Percentiles rank a stretch among this genome's conserved stretches.
These are phyloP conservation scores for Eucalyptus dawsonii DNA, from an alignment of 345 rosid genomes.

Conservation along the genomic window DNA sequence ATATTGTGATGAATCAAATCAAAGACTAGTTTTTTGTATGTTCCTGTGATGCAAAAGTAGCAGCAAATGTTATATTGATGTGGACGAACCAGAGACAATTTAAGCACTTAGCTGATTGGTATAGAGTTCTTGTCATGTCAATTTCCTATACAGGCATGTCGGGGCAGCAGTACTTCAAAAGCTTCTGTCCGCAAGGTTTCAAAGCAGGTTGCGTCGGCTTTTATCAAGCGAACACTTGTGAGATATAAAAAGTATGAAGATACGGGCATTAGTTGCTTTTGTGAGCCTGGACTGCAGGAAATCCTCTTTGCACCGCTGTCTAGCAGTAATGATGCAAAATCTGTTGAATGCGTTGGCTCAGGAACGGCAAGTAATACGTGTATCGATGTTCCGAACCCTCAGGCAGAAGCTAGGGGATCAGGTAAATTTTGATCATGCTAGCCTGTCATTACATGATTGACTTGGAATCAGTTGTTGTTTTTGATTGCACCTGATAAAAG, in stretches of 20 bases:
- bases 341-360: conserved; percentile 82
- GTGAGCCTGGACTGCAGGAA: conserved; percentile 63
- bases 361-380: conserved; percentile 89
- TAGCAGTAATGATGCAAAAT: conserved; percentile 64
- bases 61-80: neutral
- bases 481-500: neutral
- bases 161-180: conserved; percentile 57
- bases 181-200: conserved; percentile 54
- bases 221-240: conserved; percentile 58
- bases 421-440: conserved; percentile 19
- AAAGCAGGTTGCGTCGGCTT: conserved; percentile 64
- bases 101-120: neutral
- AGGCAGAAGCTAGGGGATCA: conserved; percentile 70
- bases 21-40: neutral
- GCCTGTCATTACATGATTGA: neutral
- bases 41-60: neutral
- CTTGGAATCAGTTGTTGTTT: neutral
- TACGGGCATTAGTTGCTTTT: conserved; percentile 69
- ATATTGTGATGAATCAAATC: neutral
- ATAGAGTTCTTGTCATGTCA: neutral
- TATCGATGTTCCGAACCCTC: conserved; percentile 62
- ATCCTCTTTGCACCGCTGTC: conserved; percentile 51
- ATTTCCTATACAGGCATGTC: conserved; percentile 44
- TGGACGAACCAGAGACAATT: neutral
- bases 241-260: conserved; percentile 73